Conservation (phyloP, 2,329 filamentous ascomycete species). For the Colletotrichum liaoningense region DNA sequence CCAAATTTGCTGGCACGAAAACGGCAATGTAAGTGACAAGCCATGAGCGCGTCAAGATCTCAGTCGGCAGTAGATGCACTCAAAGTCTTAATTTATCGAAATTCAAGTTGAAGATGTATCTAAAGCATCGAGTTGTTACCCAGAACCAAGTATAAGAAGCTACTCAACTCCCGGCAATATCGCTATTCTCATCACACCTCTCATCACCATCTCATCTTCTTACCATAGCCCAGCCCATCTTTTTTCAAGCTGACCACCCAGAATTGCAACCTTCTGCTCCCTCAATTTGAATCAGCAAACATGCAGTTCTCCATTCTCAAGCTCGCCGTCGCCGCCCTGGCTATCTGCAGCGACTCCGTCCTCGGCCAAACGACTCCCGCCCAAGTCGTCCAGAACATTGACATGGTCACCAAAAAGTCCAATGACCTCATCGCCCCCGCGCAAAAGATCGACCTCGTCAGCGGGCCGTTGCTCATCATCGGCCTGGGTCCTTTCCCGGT, state of each 20-base stretch:
- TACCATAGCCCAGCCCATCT: background rate
- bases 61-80: too few relatives aligned
- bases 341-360: conserved; percentile 35
- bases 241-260: background rate
- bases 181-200: background rate
- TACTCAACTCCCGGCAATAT: background rate
- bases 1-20: background rate
- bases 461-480: conserved; percentile 40
- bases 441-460: conserved; percentile 41
- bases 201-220: background rate
- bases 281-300: background rate
- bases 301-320: conserved; percentile 38
- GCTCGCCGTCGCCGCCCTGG: conserved; percentile 32
- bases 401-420: conserved; percentile 40
- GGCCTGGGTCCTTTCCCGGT: conserved; percentile 47
- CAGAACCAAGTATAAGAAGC: background rate
- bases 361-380: conserved; percentile 33
- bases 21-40: background rate
- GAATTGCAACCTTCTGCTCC: background rate
- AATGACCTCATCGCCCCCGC: conserved; percentile 42
- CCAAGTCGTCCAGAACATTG: conserved; percentile 41
- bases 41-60: background rate
- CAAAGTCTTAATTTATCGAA: rapidly evolving
- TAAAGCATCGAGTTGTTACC: background rate
- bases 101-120: background rate